Evolutionary conservation across 2,329 filamentous ascomycete genomes (phyloP).

Genomic region (Colletotrichum tanaceti): DNA sequence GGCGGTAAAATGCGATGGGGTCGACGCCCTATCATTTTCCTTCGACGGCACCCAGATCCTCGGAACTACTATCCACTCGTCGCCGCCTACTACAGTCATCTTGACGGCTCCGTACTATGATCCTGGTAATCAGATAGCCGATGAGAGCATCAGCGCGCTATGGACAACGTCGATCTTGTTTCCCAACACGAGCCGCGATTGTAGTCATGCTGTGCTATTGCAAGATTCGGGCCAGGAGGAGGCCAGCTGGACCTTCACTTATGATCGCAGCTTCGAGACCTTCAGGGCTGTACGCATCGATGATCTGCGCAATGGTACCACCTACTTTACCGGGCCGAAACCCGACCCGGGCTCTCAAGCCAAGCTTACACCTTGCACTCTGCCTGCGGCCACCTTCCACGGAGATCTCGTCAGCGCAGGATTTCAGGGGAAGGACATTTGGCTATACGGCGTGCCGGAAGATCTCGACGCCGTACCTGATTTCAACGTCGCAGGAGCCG

Average conservation of each 20-base stretch:
- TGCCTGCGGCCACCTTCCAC: constrained; percentile 75
- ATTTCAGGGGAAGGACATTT: constrained; percentile 78
- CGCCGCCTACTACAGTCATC: constrained; percentile 77
- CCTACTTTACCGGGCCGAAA: constrained; percentile 80
- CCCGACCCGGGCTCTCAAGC: constrained; percentile 63
- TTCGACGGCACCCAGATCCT: constrained; percentile 82
- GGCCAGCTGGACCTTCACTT: constrained; percentile 81
- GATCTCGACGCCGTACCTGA: constrained; percentile 73
- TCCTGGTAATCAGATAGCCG: constrained; percentile 72
- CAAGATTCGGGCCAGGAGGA: constrained; percentile 71
- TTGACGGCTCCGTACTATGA: constrained; percentile 85
- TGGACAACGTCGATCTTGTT: constrained; percentile 91
- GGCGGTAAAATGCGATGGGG: constrained; percentile 81
- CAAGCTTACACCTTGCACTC: constrained; percentile 74
- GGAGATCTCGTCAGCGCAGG: constrained; percentile 80
- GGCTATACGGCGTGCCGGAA: constrained; percentile 83
- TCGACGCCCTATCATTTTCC: constrained; percentile 81
- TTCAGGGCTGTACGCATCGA: constrained; percentile 82
- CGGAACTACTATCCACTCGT: constrained; percentile 76
- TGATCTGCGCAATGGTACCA: constrained; percentile 79
- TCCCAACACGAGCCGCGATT: constrained; percentile 82
- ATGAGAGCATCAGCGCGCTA: constrained; percentile 77
- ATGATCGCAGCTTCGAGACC: constrained; percentile 80
- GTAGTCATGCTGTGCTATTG: constrained; percentile 80
- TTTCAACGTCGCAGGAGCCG: constrained; percentile 45